Percentiles rank a stretch among this genome's conserved stretches.
phyloP scores from a whole-genome alignment of 805 yeast genomes.

The Candida dajiaensis region DNA sequence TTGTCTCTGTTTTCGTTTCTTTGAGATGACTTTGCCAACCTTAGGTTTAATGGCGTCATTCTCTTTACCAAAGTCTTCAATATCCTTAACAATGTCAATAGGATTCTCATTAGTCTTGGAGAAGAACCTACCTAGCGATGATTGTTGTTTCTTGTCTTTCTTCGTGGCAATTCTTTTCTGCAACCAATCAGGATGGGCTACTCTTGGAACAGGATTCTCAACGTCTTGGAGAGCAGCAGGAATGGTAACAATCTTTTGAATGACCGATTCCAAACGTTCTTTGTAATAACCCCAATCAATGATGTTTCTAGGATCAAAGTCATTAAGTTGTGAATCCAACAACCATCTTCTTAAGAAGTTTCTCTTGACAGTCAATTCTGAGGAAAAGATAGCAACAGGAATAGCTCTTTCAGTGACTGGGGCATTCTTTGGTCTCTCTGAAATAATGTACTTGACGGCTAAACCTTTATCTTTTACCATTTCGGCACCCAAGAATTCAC shows the following conservation, averaged over 20 bases:
- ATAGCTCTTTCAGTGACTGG: conserved; percentile 96
- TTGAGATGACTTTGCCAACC: conserved; percentile 32
- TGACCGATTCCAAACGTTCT: conserved; percentile 86
- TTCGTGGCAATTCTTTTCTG: conserved; percentile 51
- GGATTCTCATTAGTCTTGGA: conserved; percentile 36
- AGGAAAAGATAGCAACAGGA: conserved; percentile 92
- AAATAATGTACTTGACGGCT: conserved; percentile 89
- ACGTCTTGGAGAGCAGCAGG: conserved; percentile 95
- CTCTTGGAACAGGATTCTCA: conserved; percentile 89
- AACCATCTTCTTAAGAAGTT: conserved; percentile 83
- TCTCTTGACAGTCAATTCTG: conserved; percentile 66
- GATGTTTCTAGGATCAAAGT: conserved; percentile 82
- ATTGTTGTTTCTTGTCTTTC: conserved; percentile 69
- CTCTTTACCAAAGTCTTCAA: conserved; percentile 62
- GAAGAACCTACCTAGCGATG: conserved; percentile 56
- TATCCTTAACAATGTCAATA: conserved; percentile 47
- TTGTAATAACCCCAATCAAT: conserved; percentile 92
- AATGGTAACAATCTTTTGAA: conserved; percentile 90
- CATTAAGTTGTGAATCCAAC: conserved; percentile 64
- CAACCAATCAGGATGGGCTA: conserved; percentile 93
- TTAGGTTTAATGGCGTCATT: conserved; percentile 20
- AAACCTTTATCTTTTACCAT: conserved; percentile 94
- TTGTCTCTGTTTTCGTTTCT: conserved; percentile 28
- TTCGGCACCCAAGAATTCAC: conserved; percentile 91
- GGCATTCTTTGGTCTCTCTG: conserved; percentile 73